Conservation (phyloP, 176 grass and related monocot genomes). For the Carex parvula region DNA sequence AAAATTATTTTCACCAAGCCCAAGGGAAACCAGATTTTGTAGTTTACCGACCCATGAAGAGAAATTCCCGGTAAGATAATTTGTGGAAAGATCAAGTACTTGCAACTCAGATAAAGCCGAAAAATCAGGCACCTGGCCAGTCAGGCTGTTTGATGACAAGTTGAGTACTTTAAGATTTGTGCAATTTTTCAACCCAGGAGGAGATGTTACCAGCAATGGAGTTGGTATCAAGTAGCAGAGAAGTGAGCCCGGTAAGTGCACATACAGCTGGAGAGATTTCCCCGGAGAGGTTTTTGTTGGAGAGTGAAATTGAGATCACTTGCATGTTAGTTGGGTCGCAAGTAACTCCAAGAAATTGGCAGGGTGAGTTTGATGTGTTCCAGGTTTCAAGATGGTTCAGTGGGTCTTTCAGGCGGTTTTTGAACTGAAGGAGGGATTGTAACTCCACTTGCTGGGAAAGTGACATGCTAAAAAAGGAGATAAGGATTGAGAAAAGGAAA, state of each 20-base stretch:
- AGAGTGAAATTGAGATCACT: slow-evolving; percentile 51
- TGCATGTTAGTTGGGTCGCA: slow-evolving; percentile 28
- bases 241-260: slow-evolving; percentile 14
- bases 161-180: slow-evolving; percentile 53
- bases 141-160: slow-evolving; percentile 47
- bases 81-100: slow-evolving; percentile 47
- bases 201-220: slow-evolving; percentile 40
- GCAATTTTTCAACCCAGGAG: slow-evolving; percentile 41
- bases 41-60: slow-evolving; percentile 49
- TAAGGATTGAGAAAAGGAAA: slow-evolving; percentile 27
- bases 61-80: slow-evolving; percentile 41
- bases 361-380: slow-evolving; percentile 41
- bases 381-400: slow-evolving; percentile 61
- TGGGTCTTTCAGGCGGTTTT: slow-evolving; percentile 48
- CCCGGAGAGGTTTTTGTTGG: slow-evolving; percentile 59
- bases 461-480: slow-evolving; percentile 28
- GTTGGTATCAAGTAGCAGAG: slow-evolving; percentile 57
- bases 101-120: slow-evolving; percentile 36
- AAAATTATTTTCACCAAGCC: slow-evolving; percentile 46
- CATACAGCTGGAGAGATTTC: slow-evolving; percentile 50
- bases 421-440: slow-evolving; percentile 64
- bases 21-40: slow-evolving; percentile 32
- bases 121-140: slow-evolving; percentile 52
- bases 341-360: slow-evolving; percentile 52
- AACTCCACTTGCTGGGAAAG: slow-evolving; percentile 41